Base-by-base conservation (phyloP, 2,329 filamentous ascomycete genomes). In the Myriosclerotinia scirpicola region DNA sequence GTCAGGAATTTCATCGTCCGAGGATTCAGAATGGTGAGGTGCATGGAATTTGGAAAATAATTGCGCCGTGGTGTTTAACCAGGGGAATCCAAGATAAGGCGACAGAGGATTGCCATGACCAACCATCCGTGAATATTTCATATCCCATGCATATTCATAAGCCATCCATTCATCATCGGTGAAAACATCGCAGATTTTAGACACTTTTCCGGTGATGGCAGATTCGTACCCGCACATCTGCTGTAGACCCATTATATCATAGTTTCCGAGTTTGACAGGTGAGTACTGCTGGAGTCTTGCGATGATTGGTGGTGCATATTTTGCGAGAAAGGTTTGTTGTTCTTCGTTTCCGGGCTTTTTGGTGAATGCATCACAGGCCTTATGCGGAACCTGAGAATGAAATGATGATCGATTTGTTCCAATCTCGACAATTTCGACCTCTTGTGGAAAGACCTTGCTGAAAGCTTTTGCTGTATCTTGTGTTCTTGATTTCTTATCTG, bases 181-280 rank as follows among this genome's bases (percentile, higher is more conserved):
- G 73, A 89, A 89, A 0, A 85, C 79, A 64, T 84, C 81, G 77
- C 87, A 89, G 75, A 89, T 88, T 0, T 82, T 82, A 0, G 86
- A 88, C 46, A 80, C 82, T 55, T 80, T 82, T 2, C 87, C 87
- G 0, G 82, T 82, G 68, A 88, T 87, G 22, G 88, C 86, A 40
- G 64, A 65, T 36, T 65, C 64, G 20, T 65, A 65, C 5, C 64
- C 64, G 34, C 87, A 89, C 4, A 89, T 76, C 76, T 88, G 81
- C 78, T 88, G 86, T 83, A 89, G 87, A 46, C 83, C 87, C 64
- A 87, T 84, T 17, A 90, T 80, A 71, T 90, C 87, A 59, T 81
- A 79, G 30, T 81, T 76, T 0, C 85, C 88, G 77, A 90, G 88
- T 77, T 89, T 87, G 76, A 90, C 0, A 81, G 83, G 2, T 80